A percentile compares a stretch with the other conserved stretches of the same genome.
These are phyloP conservation scores for Wallacemonas collosoma DNA, from an alignment of 208 protist genomes.

Conservation along the genomic window DNA sequence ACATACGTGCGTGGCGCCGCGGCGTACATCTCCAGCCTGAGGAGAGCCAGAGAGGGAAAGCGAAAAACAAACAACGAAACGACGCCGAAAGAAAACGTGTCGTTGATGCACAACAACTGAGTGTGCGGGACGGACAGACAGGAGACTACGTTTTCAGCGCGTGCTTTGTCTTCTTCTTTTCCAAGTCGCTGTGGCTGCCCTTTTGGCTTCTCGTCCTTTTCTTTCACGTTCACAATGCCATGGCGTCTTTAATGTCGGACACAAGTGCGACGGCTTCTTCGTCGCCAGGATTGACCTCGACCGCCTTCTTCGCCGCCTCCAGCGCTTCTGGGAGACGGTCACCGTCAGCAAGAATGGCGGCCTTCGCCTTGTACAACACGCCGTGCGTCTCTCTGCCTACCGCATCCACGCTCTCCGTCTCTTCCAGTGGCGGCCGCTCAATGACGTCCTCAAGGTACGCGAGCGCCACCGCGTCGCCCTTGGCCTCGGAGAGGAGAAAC, in stretches of 20 bases:
- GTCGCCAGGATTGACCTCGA: slow-evolving; percentile 62
- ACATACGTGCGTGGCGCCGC: no score
- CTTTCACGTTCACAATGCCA: slow-evolving; percentile 19
- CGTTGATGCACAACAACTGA: no score
- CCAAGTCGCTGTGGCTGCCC: no score
- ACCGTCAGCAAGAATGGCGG: slow-evolving; percentile 85
- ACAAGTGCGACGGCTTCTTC: slow-evolving; percentile 73
- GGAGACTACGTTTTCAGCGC: no score
- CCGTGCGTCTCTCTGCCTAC: slow-evolving; percentile 44
- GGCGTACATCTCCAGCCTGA: no score
- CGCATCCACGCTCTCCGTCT: slow-evolving; percentile 71
- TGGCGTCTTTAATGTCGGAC: slow-evolving; percentile 54
- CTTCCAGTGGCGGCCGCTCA: slow-evolving; percentile 74
- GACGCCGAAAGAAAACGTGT: no score
- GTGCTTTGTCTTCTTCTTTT: no score
- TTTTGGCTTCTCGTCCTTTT: no score
- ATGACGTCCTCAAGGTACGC: slow-evolving; percentile 70
- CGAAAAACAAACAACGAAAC: no score
- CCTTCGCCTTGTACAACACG: slow-evolving; percentile 87
- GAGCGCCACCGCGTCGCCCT: slow-evolving; percentile 75
- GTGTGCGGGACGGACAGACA: no score
- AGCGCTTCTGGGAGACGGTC: slow-evolving; percentile 69
- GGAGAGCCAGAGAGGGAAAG: no score
- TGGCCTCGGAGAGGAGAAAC: slow-evolving; percentile 80
- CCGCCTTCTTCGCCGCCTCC: slow-evolving; percentile 55